These are phyloP conservation scores for Colletotrichum salicis DNA, from an alignment of 2,329 filamentous ascomycete genomes.

Conservation along the genomic window DNA sequence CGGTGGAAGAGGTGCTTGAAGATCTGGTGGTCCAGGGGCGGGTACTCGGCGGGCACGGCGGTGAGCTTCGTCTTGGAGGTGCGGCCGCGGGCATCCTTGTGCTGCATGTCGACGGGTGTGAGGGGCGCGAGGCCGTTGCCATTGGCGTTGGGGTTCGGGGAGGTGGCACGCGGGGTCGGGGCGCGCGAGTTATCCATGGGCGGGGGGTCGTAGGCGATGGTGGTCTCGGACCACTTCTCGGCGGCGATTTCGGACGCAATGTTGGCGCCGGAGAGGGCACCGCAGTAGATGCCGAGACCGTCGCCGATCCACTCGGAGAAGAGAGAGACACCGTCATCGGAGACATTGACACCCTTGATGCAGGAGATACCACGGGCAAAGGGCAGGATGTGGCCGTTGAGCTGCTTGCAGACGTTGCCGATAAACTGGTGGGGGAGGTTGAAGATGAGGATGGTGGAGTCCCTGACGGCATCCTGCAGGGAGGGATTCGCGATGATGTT, in stretches of 20 bases:
- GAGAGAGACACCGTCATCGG: slow-evolving; percentile 83
- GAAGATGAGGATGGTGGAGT: slow-evolving; percentile 91
- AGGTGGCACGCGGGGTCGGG: slow-evolving; percentile 66
- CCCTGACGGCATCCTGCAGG: slow-evolving; percentile 80
- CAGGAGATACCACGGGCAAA: slow-evolving; percentile 95
- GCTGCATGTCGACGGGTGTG: slow-evolving; percentile 64
- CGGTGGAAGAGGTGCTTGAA: slow-evolving; percentile 91
- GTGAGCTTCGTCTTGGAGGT: slow-evolving; percentile 76
- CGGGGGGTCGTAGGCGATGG: slow-evolving; percentile 94
- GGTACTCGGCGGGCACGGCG: slow-evolving; percentile 83
- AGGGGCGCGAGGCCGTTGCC: slow-evolving; percentile 46
- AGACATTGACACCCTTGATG: slow-evolving; percentile 97
- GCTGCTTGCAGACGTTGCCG: slow-evolving; percentile 81
- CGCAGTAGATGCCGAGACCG: slow-evolving; percentile 93
- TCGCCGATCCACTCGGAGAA: slow-evolving; percentile 96
- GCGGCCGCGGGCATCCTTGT: slow-evolving; percentile 76
- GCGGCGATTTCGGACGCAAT: slow-evolving; percentile 94
- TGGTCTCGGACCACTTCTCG: slow-evolving; percentile 98
- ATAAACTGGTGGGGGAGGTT: slow-evolving; percentile 98
- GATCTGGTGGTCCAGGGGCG: slow-evolving; percentile 84
- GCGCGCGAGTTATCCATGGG: slow-evolving; percentile 81
- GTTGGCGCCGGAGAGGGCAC: slow-evolving; percentile 94
- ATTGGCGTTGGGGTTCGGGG: slow-evolving; percentile 61
- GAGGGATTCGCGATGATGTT: slow-evolving; percentile 90
- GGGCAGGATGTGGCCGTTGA: slow-evolving; percentile 89